A percentile compares a stretch with the other conserved stretches of the same genome.
Evolutionary conservation across 441 rosid genomes (phyloP).

Genomic region (Erodium moschatum): DNA sequence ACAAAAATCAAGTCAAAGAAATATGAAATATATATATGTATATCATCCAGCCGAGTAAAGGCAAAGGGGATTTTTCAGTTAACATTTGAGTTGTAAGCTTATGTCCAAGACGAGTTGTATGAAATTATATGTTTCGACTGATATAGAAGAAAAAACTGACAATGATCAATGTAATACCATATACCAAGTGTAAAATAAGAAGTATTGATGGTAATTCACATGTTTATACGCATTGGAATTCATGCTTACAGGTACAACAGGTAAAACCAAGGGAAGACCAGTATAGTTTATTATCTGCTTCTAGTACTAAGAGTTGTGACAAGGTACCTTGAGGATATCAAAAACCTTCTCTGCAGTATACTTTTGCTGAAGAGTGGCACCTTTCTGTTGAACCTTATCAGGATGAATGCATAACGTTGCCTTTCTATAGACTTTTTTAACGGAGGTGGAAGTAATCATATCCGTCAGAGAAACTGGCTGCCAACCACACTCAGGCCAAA

Average conservation of each 20-base stretch:
- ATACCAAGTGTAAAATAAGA: not conserved
- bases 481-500: constrained; percentile 98
- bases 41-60: no score
- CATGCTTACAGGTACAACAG: not conserved
- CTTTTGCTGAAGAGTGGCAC: constrained; percentile 88
- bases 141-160: not conserved
- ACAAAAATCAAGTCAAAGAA: no score
- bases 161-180: not conserved
- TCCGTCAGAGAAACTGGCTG: constrained; percentile 84
- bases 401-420: constrained; percentile 92
- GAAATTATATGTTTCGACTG: not conserved
- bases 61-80: no score
- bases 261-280: not conserved
- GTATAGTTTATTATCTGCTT: not conserved
- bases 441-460: constrained; percentile 61
- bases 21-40: no score
- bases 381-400: constrained; percentile 96
- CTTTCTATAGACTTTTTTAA: constrained; percentile 75
- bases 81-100: not conserved
- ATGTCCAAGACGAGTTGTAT: no score
- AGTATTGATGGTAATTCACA: constrained; percentile 4
- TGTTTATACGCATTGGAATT: not conserved
- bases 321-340: constrained; percentile 77
- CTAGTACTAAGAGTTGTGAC: not conserved
- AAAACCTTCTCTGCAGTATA: constrained; percentile 85